Percentiles rank a stretch among this genome's conserved stretches.
Evolutionary conservation across 306 rosid species (phyloP).

Genomic region (Quercus gilva): DNA sequence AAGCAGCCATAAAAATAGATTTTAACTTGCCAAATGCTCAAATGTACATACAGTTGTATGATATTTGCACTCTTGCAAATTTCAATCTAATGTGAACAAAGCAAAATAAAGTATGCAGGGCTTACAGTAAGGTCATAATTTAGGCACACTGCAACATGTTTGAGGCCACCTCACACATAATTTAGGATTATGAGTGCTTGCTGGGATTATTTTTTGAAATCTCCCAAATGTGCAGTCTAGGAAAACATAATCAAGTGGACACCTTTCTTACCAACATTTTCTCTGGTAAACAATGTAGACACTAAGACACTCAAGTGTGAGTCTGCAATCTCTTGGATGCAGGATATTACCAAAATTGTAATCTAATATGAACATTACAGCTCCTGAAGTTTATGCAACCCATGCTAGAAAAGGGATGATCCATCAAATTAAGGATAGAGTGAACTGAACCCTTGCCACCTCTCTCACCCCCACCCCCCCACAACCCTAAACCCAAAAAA

Average conservation of each 20-base stretch:
- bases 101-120: not conserved
- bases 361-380: slow-evolving; percentile 83
- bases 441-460: too few species aligned
- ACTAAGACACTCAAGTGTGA: slow-evolving; percentile 65
- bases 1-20: not conserved
- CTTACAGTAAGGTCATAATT: not conserved
- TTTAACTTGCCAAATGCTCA: not conserved
- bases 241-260: slow-evolving; percentile 63
- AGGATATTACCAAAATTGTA: slow-evolving; percentile 67
- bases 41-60: not conserved
- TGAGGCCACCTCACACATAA: not conserved
- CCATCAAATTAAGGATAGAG: slow-evolving; percentile 6
- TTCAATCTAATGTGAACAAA: not conserved
- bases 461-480: too few species aligned
- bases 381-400: slow-evolving; percentile 46
- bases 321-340: slow-evolving; percentile 83
- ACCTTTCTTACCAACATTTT: slow-evolving; percentile 51
- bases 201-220: slow-evolving; percentile 50
- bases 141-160: not conserved
- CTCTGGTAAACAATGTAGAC: slow-evolving; percentile 55
- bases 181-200: slow-evolving; percentile 26
- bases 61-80: not conserved
- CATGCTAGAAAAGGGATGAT: slow-evolving; percentile 34
- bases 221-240: slow-evolving; percentile 76
- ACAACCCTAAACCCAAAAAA: too few species aligned